Evolutionary conservation across 1,284 basidiomycete genomes (phyloP), one percentile per base, ranked within the genome.

Genomic region (Pyrrhoderma lamaoense): DNA sequence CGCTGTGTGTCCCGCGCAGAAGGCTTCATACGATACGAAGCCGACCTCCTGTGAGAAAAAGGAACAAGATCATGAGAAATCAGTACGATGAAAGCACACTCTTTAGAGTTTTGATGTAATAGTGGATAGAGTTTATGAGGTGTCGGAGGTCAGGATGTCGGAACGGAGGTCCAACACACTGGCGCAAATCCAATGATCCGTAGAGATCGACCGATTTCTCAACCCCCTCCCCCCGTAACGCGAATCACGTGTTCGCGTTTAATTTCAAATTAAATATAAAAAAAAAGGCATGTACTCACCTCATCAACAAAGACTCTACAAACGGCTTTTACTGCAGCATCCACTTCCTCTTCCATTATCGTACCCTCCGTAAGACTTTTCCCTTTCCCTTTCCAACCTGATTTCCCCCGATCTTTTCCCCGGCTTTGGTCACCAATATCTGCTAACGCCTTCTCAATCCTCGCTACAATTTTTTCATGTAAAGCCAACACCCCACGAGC

Each of bases 1-100:
- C 58, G 89, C 85, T 45, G 80, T 78, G 61, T 95, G 91, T 0
- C 83, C 83, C 0, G 89, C 79, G 61, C 93, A 95, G 60, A 91
- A 95, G 9, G 75, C 68, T 64, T 90, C 79, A 69, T 96, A 96
- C 1, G 82, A 74, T 51, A 77, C 72, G 60, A 94, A 93, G 39
- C 76, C 71, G 13, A 82, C 70, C 16, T 83, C 82, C 89, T 92
- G 61, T n/a, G 57, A 23, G 34, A 36, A n/a, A 22, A 36, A 13
- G 13, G n/a, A 27, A n/a, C 11, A 38, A 49, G 39, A n/a, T 21
- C 7, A 21, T 19, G 14, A 48, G 27, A 23, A 38, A 38, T 42
- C 22, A 19, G 14, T 16, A 43, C 31, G n/a, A 49, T 18, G 23
- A 18, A 3, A 31, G 7, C n/a, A 34, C 35, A 27, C 9, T 31